Conservation (phyloP, 164 flowering plant genomes). For the Amborella trichopoda region DNA sequence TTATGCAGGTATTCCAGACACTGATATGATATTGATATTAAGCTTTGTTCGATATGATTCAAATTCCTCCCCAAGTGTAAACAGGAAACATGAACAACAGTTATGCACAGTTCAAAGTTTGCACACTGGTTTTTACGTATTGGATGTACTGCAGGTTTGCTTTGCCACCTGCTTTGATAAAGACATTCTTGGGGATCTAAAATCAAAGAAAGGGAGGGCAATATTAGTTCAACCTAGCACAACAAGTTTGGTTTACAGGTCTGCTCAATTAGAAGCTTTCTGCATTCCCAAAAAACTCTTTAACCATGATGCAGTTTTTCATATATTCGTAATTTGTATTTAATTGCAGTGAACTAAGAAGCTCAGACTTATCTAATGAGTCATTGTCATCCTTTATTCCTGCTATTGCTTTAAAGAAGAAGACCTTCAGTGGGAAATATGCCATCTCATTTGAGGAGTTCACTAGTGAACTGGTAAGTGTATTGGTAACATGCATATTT, state of each 20-base stretch:
- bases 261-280: not conserved
- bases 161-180: conserved; percentile 27
- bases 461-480: conserved; percentile 19
- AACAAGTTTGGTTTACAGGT: conserved; percentile 15
- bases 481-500: too few relatives aligned
- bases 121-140: too few relatives aligned
- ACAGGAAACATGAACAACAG: too few relatives aligned
- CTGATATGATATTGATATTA: too few relatives aligned
- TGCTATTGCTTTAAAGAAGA: conserved; percentile 13
- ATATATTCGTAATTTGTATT: conserved; percentile 1
- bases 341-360: conserved; percentile 15
- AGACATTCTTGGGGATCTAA: conserved; percentile 15
- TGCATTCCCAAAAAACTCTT: not conserved
- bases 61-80: too few relatives aligned
- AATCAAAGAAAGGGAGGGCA: conserved; percentile 21
- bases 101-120: too few relatives aligned
- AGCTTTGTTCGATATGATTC: too few relatives aligned
- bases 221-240: conserved; percentile 9
- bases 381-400: conserved; percentile 9
- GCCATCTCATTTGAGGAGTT: conserved; percentile 23
- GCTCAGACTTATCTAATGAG: conserved; percentile 11
- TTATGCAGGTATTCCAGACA: too few relatives aligned
- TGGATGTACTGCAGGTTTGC: conserved; percentile 17
- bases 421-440: conserved; percentile 20
- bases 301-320: too few relatives aligned